Percentiles rank a stretch among this genome's conserved stretches.
phyloP scores from a whole-genome alignment of 192 early-diverging fungal genomes.

The Podila verticillata region DNA sequence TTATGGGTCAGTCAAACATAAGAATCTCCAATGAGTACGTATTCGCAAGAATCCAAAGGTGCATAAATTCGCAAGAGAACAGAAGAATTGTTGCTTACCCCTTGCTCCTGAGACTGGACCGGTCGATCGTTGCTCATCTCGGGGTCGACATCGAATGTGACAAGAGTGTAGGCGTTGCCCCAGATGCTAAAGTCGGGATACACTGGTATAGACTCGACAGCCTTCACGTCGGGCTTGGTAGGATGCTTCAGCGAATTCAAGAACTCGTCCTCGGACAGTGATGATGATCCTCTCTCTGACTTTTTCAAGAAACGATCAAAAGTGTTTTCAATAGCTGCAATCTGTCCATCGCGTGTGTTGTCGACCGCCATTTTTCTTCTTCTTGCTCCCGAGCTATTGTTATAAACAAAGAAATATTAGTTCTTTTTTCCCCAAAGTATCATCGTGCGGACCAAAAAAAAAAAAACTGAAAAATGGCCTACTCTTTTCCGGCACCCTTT shows the following conservation, averaged over 20 bases:
- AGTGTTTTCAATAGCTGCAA: constrained; percentile 57
- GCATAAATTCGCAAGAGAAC: neutral
- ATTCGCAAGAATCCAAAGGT: neutral
- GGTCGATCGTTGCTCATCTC: constrained; percentile 46
- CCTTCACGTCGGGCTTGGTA: constrained; percentile 55
- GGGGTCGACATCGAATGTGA: constrained; percentile 62
- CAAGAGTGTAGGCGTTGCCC: constrained; percentile 61
- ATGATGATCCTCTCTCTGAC: constrained; percentile 8
- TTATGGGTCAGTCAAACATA: too few relatives aligned
- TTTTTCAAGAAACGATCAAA: constrained; percentile 47
- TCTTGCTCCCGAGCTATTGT: constrained; percentile 21
- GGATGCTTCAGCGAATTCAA: constrained; percentile 56
- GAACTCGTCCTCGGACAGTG: constrained; percentile 25
- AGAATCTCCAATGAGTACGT: neutral
- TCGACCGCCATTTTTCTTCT: constrained; percentile 39
- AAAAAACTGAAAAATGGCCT: neutral
- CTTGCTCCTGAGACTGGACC: constrained; percentile 18
- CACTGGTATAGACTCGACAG: constrained; percentile 60
- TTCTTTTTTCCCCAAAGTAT: neutral
- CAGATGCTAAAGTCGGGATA: constrained; percentile 62
- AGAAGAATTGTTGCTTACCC: constrained; percentile 18
- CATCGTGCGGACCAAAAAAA: neutral
- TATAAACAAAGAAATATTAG: neutral
- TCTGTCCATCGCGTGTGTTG: constrained; percentile 53
- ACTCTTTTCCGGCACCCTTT: constrained; percentile 41